phyloP scores from a whole-genome alignment of 1,139 yeast genomes.

The Tardiomyces depauwii region DNA sequence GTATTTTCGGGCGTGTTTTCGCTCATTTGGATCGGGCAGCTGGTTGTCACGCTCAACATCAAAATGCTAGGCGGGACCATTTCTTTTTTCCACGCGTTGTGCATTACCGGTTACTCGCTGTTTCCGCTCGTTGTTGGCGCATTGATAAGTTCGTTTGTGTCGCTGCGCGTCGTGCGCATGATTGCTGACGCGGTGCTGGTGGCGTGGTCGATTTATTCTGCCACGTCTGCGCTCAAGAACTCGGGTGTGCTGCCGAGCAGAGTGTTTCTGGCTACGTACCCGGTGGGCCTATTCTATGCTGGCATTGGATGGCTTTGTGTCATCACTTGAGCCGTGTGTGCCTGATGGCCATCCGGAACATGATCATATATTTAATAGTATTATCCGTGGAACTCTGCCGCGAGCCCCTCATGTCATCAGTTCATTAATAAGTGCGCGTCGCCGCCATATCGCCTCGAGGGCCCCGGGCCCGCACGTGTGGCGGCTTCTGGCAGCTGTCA shows the following conservation, averaged over 20 bases:
- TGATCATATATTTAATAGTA: too few species aligned
- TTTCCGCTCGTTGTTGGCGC: conserved; percentile 69
- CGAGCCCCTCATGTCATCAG: too few species aligned
- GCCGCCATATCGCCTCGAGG: too few species aligned
- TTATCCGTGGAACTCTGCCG: too few species aligned
- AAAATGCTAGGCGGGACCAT: conserved; percentile 67
- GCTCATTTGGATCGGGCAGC: conserved; percentile 44
- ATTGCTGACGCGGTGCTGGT: conserved; percentile 42
- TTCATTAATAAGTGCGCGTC: too few species aligned
- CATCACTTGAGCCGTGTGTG: conserved; percentile 15
- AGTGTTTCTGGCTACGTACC: conserved; percentile 64
- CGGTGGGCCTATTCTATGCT: conserved; percentile 65
- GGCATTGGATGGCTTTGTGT: conserved; percentile 72
- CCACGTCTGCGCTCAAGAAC: conserved; percentile 49
- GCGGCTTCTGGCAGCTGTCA: too few species aligned
- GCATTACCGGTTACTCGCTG: conserved; percentile 72
- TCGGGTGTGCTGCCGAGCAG: conserved; percentile 63
- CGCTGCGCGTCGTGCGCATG: conserved; percentile 45
- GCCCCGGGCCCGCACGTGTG: too few species aligned
- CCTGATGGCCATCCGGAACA: too few species aligned
- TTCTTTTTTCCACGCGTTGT: conserved; percentile 65
- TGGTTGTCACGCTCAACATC: conserved; percentile 50
- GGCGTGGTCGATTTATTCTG: conserved; percentile 69
- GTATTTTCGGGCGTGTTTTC: conserved; percentile 58
- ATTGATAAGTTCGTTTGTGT: conserved; percentile 43